phyloP scores from a whole-genome alignment of 1,284 basidiomycete genomes.

The Singerocomus inundabilis region DNA sequence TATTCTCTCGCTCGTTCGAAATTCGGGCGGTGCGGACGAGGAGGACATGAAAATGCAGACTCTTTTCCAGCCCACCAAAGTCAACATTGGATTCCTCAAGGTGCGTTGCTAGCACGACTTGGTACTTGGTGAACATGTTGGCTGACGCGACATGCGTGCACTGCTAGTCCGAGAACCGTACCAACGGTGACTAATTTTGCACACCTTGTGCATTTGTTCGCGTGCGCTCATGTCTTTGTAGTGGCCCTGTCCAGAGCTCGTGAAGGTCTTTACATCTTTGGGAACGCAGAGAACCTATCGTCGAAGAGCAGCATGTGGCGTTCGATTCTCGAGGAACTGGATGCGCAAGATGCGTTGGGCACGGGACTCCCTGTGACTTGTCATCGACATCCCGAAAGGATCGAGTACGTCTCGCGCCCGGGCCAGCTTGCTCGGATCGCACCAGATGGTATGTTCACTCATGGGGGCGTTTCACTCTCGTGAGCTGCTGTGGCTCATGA shows the following conservation, averaged over 20 bases:
- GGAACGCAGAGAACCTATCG: constrained; percentile 56
- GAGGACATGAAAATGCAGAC: constrained; percentile 30
- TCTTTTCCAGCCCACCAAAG: constrained; percentile 25
- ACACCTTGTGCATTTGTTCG: not conserved
- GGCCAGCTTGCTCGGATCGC: constrained; percentile 51
- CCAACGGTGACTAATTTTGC: constrained; percentile 45
- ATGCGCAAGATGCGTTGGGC: constrained; percentile 46
- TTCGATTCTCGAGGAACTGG: constrained; percentile 55
- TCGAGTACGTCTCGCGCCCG: constrained; percentile 46
- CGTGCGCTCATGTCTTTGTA: constrained; percentile 22
- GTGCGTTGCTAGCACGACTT: no score
- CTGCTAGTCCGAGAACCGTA: constrained; percentile 57
- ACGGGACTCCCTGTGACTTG: constrained; percentile 54
- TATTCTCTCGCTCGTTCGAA: constrained; percentile 70
- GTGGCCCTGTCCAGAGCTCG: constrained; percentile 75
- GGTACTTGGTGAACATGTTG: not conserved
- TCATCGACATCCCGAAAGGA: constrained; percentile 49
- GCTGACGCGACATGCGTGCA: no score
- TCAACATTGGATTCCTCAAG: constrained; percentile 70
- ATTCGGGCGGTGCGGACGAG: constrained; percentile 49
- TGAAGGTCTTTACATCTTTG: constrained; percentile 70
- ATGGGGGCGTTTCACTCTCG: rapidly evolving
- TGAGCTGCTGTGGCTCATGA: not conserved
- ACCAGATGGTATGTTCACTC: constrained; percentile 49
- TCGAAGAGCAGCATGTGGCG: constrained; percentile 58